These are phyloP conservation scores for Nemania sp. DNA, from an alignment of 2,329 filamentous ascomycete species.

Conservation along the genomic window DNA sequence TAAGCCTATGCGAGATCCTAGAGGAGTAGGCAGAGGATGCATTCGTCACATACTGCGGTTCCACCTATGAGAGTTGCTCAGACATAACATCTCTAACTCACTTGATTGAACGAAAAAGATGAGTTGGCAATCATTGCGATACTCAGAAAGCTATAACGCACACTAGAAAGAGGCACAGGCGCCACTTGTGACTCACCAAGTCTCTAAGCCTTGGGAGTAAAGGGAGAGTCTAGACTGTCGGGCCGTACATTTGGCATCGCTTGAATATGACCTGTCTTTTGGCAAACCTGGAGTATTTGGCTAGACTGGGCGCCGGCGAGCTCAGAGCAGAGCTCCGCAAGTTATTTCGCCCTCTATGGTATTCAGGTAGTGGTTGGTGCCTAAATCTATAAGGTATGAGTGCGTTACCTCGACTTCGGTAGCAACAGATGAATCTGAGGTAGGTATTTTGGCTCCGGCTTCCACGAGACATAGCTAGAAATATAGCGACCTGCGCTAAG, in stretches of 20 bases:
- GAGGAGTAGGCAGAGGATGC: not conserved
- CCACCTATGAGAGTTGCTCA: conserved; percentile 1
- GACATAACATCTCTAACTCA: not conserved
- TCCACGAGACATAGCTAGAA: no score
- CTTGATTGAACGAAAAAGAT: not conserved
- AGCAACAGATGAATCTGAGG: no score
- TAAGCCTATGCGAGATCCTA: not conserved
- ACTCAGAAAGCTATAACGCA: not conserved
- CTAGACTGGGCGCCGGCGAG: not conserved
- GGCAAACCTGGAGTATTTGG: not conserved
- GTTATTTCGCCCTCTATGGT: no score
- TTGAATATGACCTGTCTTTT: not conserved
- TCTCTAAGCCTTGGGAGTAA: not conserved
- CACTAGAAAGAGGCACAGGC: not conserved
- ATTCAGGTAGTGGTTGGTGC: no score
- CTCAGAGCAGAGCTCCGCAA: not conserved
- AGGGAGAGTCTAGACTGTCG: not conserved
- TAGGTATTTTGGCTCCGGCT: no score
- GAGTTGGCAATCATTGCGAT: not conserved
- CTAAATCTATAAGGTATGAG: not conserved
- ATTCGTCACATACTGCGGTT: not conserved
- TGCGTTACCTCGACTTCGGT: no score
- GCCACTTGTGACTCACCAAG: no score
- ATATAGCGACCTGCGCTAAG: no score
- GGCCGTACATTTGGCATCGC: not conserved